Evolutionary conservation across 2,329 filamentous ascomycete genomes (phyloP).

Genomic region (Teratosphaeria zuluensis): DNA sequence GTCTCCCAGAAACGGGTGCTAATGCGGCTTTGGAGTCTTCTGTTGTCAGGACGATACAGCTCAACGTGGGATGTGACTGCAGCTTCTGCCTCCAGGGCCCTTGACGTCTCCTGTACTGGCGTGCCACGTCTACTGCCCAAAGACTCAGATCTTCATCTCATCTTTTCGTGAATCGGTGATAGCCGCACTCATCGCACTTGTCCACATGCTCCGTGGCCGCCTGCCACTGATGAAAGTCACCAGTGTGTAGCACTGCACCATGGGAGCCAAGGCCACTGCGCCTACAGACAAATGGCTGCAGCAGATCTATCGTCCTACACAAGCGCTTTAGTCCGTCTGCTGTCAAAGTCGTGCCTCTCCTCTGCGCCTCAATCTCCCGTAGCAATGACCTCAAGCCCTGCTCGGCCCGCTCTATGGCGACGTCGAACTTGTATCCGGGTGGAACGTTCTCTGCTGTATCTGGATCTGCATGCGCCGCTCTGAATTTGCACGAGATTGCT

Average conservation of each 20-base stretch:
- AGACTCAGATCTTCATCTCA: not conserved
- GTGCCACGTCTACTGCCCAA: no score
- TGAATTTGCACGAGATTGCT: conserved; percentile 2
- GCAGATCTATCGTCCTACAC: not conserved
- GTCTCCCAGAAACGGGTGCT: no score
- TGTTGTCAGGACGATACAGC: no score
- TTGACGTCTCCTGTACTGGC: no score
- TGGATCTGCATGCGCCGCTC: not conserved
- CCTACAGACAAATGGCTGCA: conserved; percentile 8
- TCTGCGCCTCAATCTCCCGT: conserved; percentile 1
- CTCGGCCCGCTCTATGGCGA: conserved; percentile 1
- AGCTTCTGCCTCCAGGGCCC: no score
- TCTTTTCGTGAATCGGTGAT: conserved; percentile 1
- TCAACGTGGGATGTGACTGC: no score
- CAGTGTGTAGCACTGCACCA: not conserved
- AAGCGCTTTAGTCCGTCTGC: not conserved
- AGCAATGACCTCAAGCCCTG: conserved; percentile 1
- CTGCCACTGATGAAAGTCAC: conserved; percentile 1
- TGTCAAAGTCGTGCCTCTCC: not conserved
- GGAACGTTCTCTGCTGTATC: not conserved
- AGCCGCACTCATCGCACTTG: conserved; percentile 5
- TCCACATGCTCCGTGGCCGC: not conserved
- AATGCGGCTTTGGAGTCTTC: no score
- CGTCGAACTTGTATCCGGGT: not conserved
- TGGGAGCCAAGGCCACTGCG: conserved; percentile 2